Evolutionary conservation across 1,284 basidiomycete genomes (phyloP).

Genomic region (Ustilago esculenta): DNA sequence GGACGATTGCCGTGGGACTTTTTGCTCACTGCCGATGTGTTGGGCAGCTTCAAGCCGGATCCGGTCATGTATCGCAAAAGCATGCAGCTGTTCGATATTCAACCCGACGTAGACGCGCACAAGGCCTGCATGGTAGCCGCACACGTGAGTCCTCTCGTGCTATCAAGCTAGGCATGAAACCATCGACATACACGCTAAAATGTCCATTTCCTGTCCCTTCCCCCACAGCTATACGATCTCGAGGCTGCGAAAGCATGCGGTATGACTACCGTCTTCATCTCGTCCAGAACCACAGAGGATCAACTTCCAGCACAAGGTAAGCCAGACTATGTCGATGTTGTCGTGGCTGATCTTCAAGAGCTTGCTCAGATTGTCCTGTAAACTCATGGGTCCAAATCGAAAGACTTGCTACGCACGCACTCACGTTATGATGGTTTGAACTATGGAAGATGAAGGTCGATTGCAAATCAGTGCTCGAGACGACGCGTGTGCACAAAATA

Average conservation of each 20-base stretch:
- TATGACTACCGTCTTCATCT: slow-evolving; percentile 40
- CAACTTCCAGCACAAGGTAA: slow-evolving; percentile 20
- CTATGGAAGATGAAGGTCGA: neutral
- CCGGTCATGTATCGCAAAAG: slow-evolving; percentile 20
- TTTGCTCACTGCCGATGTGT: slow-evolving; percentile 23
- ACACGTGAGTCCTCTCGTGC: slow-evolving; percentile 10
- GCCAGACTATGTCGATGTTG: slow-evolving; percentile 33
- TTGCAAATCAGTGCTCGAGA: neutral
- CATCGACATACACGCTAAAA: no score
- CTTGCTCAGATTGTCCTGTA: slow-evolving; percentile 15
- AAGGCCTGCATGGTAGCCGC: slow-evolving; percentile 33
- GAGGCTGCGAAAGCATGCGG: slow-evolving; percentile 34
- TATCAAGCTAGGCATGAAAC: no score
- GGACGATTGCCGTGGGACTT: slow-evolving; percentile 33
- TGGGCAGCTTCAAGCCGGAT: slow-evolving; percentile 37
- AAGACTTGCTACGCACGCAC: no score
- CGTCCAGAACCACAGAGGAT: slow-evolving; percentile 24
- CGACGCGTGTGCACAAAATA: neutral
- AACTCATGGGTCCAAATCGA: no score
- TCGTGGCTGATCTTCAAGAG: slow-evolving; percentile 19
- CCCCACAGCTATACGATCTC: slow-evolving; percentile 27
- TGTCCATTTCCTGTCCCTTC: no score
- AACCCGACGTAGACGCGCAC: slow-evolving; percentile 4
- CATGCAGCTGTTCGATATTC: slow-evolving; percentile 24
- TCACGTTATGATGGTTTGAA: no score